Base-by-base conservation (phyloP, 2,329 filamentous ascomycete species). In the Stagonosporopsis chrysanthemi region DNA sequence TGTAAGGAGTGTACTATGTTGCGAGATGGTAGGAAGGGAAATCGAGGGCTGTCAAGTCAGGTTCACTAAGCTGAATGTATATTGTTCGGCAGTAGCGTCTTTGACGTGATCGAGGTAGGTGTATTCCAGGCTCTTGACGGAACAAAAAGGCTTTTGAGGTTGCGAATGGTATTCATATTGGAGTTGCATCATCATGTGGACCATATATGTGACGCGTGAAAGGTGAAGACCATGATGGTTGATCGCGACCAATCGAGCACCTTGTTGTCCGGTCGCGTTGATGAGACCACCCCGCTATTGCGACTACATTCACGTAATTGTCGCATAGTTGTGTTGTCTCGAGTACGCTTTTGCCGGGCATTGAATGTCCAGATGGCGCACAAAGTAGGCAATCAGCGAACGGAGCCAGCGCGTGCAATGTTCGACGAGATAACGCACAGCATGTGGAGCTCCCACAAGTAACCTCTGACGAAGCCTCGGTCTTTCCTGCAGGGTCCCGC, bases 191-290 rank as follows among this genome's bases (percentile, higher is more conserved):
- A 40, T 35, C 39, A n/a, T 46, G n/a, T 57, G 31, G 56, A 40
- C 31, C 24, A 36, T 39, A 44, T 59, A 61, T 56, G 47, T 60
- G 49, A 42, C 45, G 23, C 40, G 33, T 40, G 36, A 47, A 36
- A 17, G 17, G 53, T 69, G 66, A 69, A 69, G 60, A 69, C 67
- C 65, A 56, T 70, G 67, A 70, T 69, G 66, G 67, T 38, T 65
- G 60, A 58, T 23, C 44, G 43, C 54, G 38, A 54, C 47, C 49
- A 56, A 53, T 51, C 52, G 62, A 65, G 67, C 47, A 70, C 67
- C 66, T 52, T 70, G 67, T 64, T 70, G 67, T 63, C 65, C 59
- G 49, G 45, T 60, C 23, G 53, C 55, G 33, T 52, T 40, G 43
- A 35, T 38, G 38, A 43, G 28, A 43, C 19, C 15, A 24, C 17